Evolutionary conservation across 2,329 filamentous ascomycete species (phyloP).

Genomic region (Colletotrichum theobromicola): DNA sequence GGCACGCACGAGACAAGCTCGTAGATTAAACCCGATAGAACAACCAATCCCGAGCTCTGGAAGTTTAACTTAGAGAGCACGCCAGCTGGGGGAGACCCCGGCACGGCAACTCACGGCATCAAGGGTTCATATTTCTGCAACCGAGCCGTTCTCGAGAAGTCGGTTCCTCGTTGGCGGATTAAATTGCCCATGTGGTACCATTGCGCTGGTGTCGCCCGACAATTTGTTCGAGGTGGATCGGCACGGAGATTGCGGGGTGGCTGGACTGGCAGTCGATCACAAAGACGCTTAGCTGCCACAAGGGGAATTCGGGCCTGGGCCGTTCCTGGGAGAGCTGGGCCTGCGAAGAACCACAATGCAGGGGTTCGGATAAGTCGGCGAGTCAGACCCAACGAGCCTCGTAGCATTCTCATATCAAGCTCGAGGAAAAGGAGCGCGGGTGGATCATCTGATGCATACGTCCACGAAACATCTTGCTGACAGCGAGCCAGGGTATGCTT

Average conservation of each 20-base stretch:
- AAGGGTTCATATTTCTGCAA: not conserved
- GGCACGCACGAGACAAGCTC: not conserved
- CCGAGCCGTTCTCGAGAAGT: not conserved
- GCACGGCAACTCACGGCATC: not conserved
- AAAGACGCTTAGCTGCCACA: not conserved
- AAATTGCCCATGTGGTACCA: not conserved
- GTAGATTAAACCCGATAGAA: slow-evolving; percentile 1
- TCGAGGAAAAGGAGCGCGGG: not conserved
- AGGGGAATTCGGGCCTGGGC: not conserved
- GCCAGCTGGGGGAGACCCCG: not conserved
- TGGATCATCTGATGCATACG: not conserved
- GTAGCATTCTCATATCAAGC: not conserved
- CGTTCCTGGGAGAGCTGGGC: not conserved
- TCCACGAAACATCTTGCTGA: not conserved
- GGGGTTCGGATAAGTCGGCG: not conserved
- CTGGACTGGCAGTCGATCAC: not conserved
- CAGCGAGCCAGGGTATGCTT: not conserved
- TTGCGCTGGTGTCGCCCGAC: not conserved
- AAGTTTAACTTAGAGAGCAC: not conserved
- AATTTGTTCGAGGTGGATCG: not conserved
- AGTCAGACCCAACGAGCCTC: not conserved
- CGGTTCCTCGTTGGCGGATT: slow-evolving; percentile 11
- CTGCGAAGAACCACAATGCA: not conserved
- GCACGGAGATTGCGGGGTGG: not conserved
- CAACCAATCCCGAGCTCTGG: not conserved